These are phyloP conservation scores for Chamaecyparis obtusa DNA, from an alignment of 75 land plant species.

Conservation along the genomic window DNA sequence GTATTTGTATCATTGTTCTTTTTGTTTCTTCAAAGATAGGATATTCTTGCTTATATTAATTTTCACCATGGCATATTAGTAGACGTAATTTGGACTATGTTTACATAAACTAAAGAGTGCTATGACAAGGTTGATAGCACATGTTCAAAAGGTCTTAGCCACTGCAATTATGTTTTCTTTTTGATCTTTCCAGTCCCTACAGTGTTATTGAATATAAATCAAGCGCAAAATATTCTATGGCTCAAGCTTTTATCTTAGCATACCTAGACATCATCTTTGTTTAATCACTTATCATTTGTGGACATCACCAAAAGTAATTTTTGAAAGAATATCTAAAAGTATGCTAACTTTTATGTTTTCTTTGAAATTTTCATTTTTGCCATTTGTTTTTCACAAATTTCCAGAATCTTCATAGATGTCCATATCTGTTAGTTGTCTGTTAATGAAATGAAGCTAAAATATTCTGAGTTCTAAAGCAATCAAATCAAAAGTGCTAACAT, in stretches of 20 bases:
- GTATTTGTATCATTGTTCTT: not conserved
- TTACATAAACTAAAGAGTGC: slow-evolving; percentile 94
- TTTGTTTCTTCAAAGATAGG: not conserved
- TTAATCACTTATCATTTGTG: not conserved
- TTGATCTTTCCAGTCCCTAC: not conserved
- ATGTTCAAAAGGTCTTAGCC: slow-evolving; percentile 87
- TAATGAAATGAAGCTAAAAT: not conserved
- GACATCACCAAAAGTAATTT: not conserved
- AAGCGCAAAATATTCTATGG: not conserved
- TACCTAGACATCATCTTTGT: not conserved
- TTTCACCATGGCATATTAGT: slow-evolving; percentile 43
- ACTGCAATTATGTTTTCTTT: not conserved
- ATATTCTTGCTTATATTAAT: slow-evolving; percentile 6
- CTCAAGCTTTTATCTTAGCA: not conserved
- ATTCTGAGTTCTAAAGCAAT: not conserved
- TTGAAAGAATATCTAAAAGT: not conserved
- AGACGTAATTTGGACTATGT: slow-evolving; percentile 95
- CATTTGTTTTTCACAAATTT: not conserved
- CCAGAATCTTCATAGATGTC: not conserved
- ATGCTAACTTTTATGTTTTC: not conserved
- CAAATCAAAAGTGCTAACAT: not conserved
- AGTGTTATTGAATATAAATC: not conserved
- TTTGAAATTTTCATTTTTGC: not conserved
- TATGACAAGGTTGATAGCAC: slow-evolving; percentile 97
- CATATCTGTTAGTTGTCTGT: not conserved